A percentile compares a stretch with the other conserved stretches of the same genome.
phyloP scores from a whole-genome alignment of 495 filamentous ascomycete species.

The Talaromyces ruber region DNA sequence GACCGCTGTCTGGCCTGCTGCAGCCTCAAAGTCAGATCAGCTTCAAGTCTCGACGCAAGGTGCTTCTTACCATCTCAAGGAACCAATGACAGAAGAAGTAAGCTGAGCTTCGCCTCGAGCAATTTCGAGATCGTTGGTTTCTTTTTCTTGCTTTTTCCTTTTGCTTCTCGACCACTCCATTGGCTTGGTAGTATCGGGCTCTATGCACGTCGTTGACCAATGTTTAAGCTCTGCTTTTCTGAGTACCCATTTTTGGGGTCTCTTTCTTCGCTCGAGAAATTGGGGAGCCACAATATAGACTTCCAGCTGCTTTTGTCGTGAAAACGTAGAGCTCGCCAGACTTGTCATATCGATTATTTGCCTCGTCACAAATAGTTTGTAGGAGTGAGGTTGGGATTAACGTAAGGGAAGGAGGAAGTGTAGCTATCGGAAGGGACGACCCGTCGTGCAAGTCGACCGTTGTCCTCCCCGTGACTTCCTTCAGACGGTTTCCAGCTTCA shows the following conservation, averaged over 20 bases:
- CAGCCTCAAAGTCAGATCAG: background rate
- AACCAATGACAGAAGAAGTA: background rate
- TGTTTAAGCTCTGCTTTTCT: background rate
- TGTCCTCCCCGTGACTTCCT: background rate
- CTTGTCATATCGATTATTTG: background rate
- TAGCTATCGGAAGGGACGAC: slow-evolving; percentile 3
- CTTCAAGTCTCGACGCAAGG: background rate
- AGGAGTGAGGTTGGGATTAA: background rate
- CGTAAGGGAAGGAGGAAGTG: background rate
- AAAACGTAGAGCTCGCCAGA: background rate
- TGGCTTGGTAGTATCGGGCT: background rate
- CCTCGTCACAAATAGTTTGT: background rate
- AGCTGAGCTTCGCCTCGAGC: background rate
- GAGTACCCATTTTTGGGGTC: background rate
- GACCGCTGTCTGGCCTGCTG: background rate
- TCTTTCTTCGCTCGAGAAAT: background rate
- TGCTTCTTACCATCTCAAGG: background rate
- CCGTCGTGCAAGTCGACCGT: background rate
- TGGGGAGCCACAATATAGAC: background rate
- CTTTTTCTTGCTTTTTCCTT: background rate
- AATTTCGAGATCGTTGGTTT: background rate
- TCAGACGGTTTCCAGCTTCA: background rate
- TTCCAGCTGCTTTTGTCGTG: background rate
- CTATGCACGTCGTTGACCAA: background rate
- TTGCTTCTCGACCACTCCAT: background rate